Percentiles rank a stretch among this genome's conserved stretches.
phyloP scores from a whole-genome alignment of 352 stramenopile genomes.

The Thraustochytrium sp. region DNA sequence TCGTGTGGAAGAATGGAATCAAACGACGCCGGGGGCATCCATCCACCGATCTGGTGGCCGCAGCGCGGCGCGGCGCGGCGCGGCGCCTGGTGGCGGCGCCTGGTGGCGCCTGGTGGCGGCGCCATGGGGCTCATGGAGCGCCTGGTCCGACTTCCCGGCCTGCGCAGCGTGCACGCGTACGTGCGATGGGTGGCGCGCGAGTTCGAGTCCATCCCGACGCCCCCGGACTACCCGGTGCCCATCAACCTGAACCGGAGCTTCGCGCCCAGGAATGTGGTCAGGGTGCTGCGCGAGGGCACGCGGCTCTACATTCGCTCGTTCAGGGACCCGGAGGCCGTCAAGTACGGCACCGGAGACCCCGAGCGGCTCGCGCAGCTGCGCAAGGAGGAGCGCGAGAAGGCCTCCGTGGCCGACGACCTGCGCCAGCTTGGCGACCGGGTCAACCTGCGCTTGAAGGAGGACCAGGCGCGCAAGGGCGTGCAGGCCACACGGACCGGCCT shows the following conservation, averaged over 20 bases:
- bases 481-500: neutral
- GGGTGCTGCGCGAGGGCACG: neutral
- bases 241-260: neutral
- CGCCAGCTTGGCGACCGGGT: neutral
- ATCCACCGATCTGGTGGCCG: too few species aligned
- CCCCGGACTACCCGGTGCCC: neutral
- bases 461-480: neutral
- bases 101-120: too few species aligned
- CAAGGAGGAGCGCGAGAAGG: neutral
- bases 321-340: neutral
- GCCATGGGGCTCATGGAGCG: neutral
- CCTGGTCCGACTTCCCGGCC: neutral
- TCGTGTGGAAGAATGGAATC: too few species aligned
- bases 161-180: neutral
- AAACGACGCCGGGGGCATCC: too few species aligned
- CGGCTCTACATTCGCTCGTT: constrained; percentile 1
- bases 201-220: neutral
- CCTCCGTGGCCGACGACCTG: neutral
- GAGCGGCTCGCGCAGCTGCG: neutral
- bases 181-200: neutral
- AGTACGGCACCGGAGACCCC: neutral
- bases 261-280: neutral
- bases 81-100: too few species aligned
- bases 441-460: neutral
- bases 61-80: too few species aligned